Conservation (phyloP, 345 rosid genomes). For the Hypericum perforatum region DNA sequence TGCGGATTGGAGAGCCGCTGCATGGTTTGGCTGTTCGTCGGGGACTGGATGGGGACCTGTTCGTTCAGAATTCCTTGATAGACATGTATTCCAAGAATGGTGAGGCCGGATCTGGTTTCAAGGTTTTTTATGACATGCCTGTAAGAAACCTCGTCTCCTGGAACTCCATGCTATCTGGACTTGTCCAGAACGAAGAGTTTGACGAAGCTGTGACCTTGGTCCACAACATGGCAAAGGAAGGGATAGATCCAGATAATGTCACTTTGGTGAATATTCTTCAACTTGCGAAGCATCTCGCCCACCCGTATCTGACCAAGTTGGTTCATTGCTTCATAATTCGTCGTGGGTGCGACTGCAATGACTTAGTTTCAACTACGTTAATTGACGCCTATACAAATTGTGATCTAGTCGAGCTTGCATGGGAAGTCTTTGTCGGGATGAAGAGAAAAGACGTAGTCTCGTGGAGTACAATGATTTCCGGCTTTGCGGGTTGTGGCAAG, state of each 20-base stretch:
- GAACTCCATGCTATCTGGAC: conserved; percentile 60
- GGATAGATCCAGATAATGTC: conserved; percentile 35
- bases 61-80: conserved; percentile 49
- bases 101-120: conserved; percentile 36
- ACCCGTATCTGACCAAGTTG: conserved; percentile 40
- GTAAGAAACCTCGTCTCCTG: conserved; percentile 43
- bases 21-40: conserved; percentile 39
- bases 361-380: conserved; percentile 34
- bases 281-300: conserved; percentile 38
- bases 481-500: conserved; percentile 38
- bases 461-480: conserved; percentile 69
- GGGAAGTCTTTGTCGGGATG: conserved; percentile 30
- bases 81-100: conserved; percentile 52
- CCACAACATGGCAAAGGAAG: conserved; percentile 33
- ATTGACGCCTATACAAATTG: conserved; percentile 58
- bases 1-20: conserved; percentile 34
- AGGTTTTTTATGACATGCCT: conserved; percentile 34
- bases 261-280: conserved; percentile 48
- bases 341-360: conserved; percentile 32
- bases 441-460: conserved; percentile 37
- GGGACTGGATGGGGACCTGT: conserved; percentile 40
- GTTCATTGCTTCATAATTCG: conserved; percentile 43
- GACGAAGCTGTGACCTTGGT: conserved; percentile 36
- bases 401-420: conserved; percentile 30
- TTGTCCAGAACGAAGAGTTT: conserved; percentile 34